Evolutionary conservation across 108 stramenopile genomes (phyloP), one percentile per base, ranked within the genome.

Genomic region (Chaetoceros tenuissimus): DNA sequence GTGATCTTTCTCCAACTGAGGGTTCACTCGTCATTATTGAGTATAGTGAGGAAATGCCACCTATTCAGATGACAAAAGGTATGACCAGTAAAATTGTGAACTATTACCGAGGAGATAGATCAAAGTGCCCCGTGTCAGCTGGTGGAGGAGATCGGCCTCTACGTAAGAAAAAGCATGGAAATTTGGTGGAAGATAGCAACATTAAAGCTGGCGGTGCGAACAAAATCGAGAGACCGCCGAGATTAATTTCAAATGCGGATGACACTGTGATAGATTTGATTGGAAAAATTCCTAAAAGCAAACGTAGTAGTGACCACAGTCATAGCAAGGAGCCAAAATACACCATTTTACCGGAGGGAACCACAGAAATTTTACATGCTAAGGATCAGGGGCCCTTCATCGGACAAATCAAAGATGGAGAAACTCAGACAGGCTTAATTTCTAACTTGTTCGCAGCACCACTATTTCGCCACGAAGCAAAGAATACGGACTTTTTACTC

Each of bases 331-430:
- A 87, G 61, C 71, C 59, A 25, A 62, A 48, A 31, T 66, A 82
- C 23, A 69, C 85, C 51, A 59, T 89, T 3, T 63, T 93, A 25
- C 91, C 91, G 0, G 91, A 93, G 48, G 91, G 91, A 34, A 84
- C 88, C 10, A 93, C 91, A 18, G 91, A 93, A 61, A 81, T 87
- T 27, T 55, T 93, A 40, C 84, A 87, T 53, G 80, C 71, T 0
- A 85, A 88, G 62, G 79, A 74, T 31, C 87, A 89, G 55, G 91
- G 91, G 10, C 91, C 91, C 16, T 93, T 93, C 55, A 80, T 93
- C 46, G 91, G 91, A 10, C 80, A 86, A 51, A 80, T 93, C 26
- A 82, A 88, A 59, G 85, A 94, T 5, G 89, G 87, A 20, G 72
- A 74, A 47, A 77, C 86, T 1, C 77, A 85, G 48, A 80, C 88